phyloP scores from a whole-genome alignment of 345 rosid genomes.

The Alliaria petiolata region DNA sequence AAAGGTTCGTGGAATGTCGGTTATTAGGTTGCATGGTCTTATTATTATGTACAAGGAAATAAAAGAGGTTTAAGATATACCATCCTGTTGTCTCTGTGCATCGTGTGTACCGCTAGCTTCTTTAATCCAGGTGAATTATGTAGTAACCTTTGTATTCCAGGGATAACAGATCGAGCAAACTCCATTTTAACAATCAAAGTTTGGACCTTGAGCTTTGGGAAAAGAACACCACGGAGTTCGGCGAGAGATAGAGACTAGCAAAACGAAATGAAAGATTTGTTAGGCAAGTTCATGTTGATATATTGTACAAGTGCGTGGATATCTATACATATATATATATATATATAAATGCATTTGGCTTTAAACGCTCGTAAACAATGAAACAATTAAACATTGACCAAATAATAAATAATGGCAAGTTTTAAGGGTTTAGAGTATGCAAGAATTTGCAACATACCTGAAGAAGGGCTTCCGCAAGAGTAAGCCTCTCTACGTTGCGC shows the following conservation, averaged over 20 bases:
- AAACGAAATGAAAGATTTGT: background rate
- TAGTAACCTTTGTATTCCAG: slow-evolving; percentile 16
- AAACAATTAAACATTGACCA: too few relatives aligned
- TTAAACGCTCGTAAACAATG: too few relatives aligned
- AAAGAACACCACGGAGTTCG: background rate
- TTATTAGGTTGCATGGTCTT: too few relatives aligned
- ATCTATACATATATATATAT: too few relatives aligned
- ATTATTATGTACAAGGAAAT: too few relatives aligned
- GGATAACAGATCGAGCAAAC: background rate
- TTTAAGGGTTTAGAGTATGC: too few relatives aligned
- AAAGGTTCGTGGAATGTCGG: too few relatives aligned
- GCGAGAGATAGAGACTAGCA: background rate
- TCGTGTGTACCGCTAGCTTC: background rate
- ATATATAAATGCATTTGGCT: too few relatives aligned
- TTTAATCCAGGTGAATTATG: slow-evolving; percentile 17
- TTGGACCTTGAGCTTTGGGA: background rate
- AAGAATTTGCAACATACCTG: slow-evolving; percentile 1
- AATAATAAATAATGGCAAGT: too few relatives aligned
- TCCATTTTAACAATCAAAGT: background rate
- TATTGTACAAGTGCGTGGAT: background rate
- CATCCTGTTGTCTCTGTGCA: too few relatives aligned
- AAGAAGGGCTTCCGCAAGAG: background rate
- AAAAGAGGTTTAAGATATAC: too few relatives aligned
- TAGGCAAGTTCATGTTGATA: background rate
- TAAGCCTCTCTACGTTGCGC: slow-evolving; percentile 11